These are phyloP conservation scores for Sporothrix curviconia DNA, from an alignment of 2,329 filamentous ascomycete species.

Conservation along the genomic window DNA sequence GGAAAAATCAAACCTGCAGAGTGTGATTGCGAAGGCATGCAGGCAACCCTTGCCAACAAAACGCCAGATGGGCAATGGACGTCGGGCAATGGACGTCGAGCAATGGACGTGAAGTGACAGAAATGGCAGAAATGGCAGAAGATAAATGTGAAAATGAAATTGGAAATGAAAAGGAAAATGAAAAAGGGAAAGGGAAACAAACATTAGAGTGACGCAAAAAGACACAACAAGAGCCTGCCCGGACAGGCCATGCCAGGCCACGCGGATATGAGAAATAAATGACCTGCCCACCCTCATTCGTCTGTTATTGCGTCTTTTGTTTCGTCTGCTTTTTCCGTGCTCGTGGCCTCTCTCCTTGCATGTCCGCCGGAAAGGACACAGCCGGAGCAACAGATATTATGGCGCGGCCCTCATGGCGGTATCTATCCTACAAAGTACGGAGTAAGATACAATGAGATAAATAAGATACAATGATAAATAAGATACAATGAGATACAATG, in stretches of 20 bases:
- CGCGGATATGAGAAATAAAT: constrained; percentile 6
- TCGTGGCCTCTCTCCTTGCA: not conserved
- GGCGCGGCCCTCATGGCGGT: too few relatives aligned
- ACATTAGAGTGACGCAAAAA: too few relatives aligned
- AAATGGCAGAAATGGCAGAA: not conserved
- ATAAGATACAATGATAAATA: too few relatives aligned
- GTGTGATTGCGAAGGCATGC: not conserved
- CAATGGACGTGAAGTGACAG: not conserved
- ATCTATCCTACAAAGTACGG: too few relatives aligned
- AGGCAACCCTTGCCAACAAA: not conserved
- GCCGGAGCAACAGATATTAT: too few relatives aligned
- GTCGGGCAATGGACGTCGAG: not conserved
- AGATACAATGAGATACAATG: too few relatives aligned
- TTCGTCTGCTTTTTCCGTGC: not conserved
- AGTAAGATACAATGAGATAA: too few relatives aligned
- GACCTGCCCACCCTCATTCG: constrained; percentile 5
- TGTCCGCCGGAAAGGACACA: too few relatives aligned
- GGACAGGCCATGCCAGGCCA: too few relatives aligned
- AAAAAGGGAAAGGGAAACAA: not conserved
- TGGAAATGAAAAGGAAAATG: too few relatives aligned
- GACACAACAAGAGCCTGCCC: not conserved
- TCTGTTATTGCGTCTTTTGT: not conserved
- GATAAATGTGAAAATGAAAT: too few relatives aligned
- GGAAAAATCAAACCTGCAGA: not conserved
- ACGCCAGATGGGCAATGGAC: not conserved